phyloP scores from a whole-genome alignment of 495 filamentous ascomycete species.

The Neurospora cerealis region DNA sequence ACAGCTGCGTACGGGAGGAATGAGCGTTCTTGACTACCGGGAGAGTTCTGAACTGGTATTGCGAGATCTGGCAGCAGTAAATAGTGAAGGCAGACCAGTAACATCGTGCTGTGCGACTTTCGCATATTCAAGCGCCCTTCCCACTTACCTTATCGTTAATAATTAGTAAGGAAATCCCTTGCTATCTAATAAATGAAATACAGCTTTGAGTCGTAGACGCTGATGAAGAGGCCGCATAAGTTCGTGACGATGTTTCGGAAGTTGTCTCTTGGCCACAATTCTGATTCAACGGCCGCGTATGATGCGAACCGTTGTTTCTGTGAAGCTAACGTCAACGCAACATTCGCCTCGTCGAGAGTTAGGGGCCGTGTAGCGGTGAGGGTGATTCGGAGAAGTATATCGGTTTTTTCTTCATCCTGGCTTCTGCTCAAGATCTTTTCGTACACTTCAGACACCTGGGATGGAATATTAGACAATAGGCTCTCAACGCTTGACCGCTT shows the following conservation, averaged over 20 bases:
- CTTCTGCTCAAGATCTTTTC: constrained; percentile 17
- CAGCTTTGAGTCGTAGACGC: constrained; percentile 22
- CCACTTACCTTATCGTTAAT: constrained; percentile 7
- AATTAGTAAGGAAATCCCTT: constrained; percentile 26
- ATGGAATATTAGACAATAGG: constrained; percentile 19
- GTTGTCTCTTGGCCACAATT: constrained; percentile 2
- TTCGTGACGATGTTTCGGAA: constrained; percentile 19
- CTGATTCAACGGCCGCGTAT: not conserved
- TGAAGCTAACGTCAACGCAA: constrained; percentile 10
- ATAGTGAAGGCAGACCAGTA: constrained; percentile 8
- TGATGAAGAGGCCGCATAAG: constrained; percentile 31
- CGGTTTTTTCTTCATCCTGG: constrained; percentile 2
- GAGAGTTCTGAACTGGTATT: not conserved
- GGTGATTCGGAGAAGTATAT: constrained; percentile 18
- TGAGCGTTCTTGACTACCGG: not conserved
- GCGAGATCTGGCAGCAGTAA: constrained; percentile 6
- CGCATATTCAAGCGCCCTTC: constrained; percentile 3
- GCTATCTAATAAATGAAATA: constrained; percentile 35
- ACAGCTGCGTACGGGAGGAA: constrained; percentile 13
- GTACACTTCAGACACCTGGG: constrained; percentile 24
- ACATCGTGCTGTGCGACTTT: constrained; percentile 9
- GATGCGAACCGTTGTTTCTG: not conserved
- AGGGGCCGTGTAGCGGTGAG: constrained; percentile 19
- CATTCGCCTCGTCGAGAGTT: constrained; percentile 14
- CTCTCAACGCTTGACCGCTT: constrained; percentile 10